Evolutionary conservation across 2,329 filamentous ascomycete genomes (phyloP).

Genomic region (Penicillium sp.): DNA sequence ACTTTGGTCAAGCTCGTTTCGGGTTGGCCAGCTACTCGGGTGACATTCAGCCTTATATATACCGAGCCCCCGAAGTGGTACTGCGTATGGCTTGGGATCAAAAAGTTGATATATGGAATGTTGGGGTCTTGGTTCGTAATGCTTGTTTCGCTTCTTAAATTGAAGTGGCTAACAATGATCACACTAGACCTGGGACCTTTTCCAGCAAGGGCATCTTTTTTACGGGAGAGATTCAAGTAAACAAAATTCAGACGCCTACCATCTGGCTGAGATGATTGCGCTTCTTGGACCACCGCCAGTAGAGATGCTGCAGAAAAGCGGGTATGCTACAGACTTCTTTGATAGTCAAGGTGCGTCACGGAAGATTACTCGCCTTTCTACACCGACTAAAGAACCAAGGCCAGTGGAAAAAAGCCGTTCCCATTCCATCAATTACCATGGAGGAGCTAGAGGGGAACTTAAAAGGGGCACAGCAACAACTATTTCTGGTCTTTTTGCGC

Average conservation of each 20-base stretch:
- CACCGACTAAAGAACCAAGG: slow-evolving; percentile 10
- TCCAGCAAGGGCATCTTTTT: slow-evolving; percentile 20
- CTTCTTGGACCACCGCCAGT: slow-evolving; percentile 35
- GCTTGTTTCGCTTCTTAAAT: not conserved
- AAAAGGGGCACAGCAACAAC: slow-evolving; percentile 5
- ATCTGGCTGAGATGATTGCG: slow-evolving; percentile 37
- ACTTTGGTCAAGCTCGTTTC: slow-evolving; percentile 25
- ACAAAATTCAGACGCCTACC: slow-evolving; percentile 15
- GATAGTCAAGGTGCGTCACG: slow-evolving; percentile 11
- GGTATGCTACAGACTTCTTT: slow-evolving; percentile 15
- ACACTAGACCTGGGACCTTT: slow-evolving; percentile 22
- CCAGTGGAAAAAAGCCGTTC: slow-evolving; percentile 11
- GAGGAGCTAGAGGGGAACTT: slow-evolving; percentile 16
- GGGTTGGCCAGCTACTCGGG: slow-evolving; percentile 3
- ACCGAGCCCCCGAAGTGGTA: slow-evolving; percentile 23
- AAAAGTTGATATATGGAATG: slow-evolving; percentile 27
- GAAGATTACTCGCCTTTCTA: not conserved
- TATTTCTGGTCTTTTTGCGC: slow-evolving; percentile 18
- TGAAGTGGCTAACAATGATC: not conserved
- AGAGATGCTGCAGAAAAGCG: slow-evolving; percentile 32
- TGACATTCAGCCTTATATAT: slow-evolving; percentile 21
- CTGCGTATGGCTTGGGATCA: slow-evolving; percentile 21
- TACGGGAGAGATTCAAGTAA: slow-evolving; percentile 10
- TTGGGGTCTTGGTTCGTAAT: slow-evolving; percentile 17
- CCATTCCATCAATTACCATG: slow-evolving; percentile 10